A percentile compares a stretch with the other conserved stretches of the same genome.
phyloP scores from a whole-genome alignment of 768 basidiomycete genomes.

The Lactifluus pinguis region DNA sequence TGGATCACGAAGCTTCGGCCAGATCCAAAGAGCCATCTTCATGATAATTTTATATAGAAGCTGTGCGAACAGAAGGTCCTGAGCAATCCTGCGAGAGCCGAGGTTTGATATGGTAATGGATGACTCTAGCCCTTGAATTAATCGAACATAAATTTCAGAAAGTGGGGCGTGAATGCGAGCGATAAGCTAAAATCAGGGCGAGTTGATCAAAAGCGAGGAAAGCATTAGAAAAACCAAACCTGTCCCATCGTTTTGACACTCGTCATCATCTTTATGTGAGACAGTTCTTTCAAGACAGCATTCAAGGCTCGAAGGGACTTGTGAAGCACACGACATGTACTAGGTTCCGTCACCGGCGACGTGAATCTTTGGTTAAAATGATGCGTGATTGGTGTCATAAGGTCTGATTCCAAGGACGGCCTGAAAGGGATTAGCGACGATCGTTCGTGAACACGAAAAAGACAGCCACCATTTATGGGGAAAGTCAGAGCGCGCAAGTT shows the following conservation, averaged over 20 bases:
- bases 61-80: constrained; percentile 51
- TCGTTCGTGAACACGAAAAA: background rate
- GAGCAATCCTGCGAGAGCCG: constrained; percentile 29
- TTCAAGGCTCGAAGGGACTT: constrained; percentile 59
- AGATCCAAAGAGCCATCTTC: constrained; percentile 66
- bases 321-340: constrained; percentile 42
- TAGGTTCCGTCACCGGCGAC: constrained; percentile 30
- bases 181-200: constrained; percentile 37
- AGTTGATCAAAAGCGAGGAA: background rate
- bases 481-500: constrained; percentile 71
- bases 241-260: constrained; percentile 59
- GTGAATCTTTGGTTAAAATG: constrained; percentile 42
- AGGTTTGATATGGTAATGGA: constrained; percentile 29
- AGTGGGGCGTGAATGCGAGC: constrained; percentile 46
- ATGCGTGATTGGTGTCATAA: constrained; percentile 46
- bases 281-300: constrained; percentile 59
- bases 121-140: constrained; percentile 34
- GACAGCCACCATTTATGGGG: constrained; percentile 55
- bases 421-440: constrained; percentile 28
- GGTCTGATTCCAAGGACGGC: constrained; percentile 47
- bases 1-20: constrained; percentile 30
- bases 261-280: constrained; percentile 57
- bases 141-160: constrained; percentile 49
- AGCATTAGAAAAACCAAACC: constrained; percentile 29
- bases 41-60: constrained; percentile 66